Conservation (phyloP, 192 early-diverging fungal genomes). For the Coemansia sp. region DNA sequence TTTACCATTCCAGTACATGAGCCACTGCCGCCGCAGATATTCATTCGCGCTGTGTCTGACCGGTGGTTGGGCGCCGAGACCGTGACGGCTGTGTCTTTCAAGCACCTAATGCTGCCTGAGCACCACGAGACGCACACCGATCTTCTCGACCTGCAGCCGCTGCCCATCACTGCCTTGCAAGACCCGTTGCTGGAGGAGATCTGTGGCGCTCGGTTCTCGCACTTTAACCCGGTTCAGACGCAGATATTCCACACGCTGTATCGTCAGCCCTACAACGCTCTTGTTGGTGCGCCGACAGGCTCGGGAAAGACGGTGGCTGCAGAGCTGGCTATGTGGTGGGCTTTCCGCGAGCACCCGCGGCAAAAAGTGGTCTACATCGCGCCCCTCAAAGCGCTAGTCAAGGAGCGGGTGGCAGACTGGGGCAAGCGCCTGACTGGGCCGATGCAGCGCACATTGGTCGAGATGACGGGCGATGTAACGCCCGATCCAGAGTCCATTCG, state of each 20-base stretch:
- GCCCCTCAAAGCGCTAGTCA: slow-evolving; percentile 96
- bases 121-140: slow-evolving; percentile 86
- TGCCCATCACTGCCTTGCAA: slow-evolving; percentile 83
- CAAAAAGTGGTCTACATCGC: slow-evolving; percentile 96
- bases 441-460: slow-evolving; percentile 84
- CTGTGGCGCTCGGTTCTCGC: slow-evolving; percentile 80
- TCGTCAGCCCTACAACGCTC: slow-evolving; percentile 74
- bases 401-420: slow-evolving; percentile 94
- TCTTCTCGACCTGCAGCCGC: slow-evolving; percentile 86
- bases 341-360: slow-evolving; percentile 78
- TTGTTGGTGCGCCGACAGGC: slow-evolving; percentile 96
- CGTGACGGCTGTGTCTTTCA: slow-evolving; percentile 82
- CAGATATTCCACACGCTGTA: slow-evolving; percentile 99
- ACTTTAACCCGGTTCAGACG: slow-evolving; percentile 98
- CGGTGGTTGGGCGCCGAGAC: slow-evolving; percentile 93
- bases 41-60: slow-evolving; percentile 91
- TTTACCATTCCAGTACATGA: slow-evolving; percentile 94
- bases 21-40: slow-evolving; percentile 88
- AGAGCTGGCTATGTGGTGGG: slow-evolving; percentile 92
- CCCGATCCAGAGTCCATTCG: slow-evolving; percentile 86
- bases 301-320: slow-evolving; percentile 98
- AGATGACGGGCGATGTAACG: slow-evolving; percentile 94
- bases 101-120: slow-evolving; percentile 87
- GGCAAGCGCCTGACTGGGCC: slow-evolving; percentile 60
- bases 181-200: slow-evolving; percentile 83